Percentiles rank a stretch among this genome's conserved stretches.
Evolutionary conservation across 1,284 basidiomycete species (phyloP).

Genomic region (Trametes sp.): DNA sequence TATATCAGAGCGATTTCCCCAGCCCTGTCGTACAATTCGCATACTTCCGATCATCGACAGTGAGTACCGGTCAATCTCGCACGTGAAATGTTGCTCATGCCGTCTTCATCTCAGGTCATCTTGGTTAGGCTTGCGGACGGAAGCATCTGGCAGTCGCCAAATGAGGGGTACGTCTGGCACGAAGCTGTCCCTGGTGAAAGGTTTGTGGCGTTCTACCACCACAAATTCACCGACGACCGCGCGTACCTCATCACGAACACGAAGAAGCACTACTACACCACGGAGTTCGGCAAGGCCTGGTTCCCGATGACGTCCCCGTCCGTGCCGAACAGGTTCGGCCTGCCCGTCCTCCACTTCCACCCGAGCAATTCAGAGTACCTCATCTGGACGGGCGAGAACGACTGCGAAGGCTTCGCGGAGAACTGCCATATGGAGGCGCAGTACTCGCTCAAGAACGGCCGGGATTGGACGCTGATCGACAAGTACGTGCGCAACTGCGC

Average conservation of each 20-base stretch:
- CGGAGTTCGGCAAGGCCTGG: slow-evolving; percentile 85
- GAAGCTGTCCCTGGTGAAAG: slow-evolving; percentile 66
- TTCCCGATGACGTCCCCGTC: slow-evolving; percentile 63
- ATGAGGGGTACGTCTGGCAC: slow-evolving; percentile 94
- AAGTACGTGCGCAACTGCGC: slow-evolving; percentile 90
- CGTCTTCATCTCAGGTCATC: slow-evolving; percentile 64
- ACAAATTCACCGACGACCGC: slow-evolving; percentile 79
- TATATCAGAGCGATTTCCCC: slow-evolving; percentile 74
- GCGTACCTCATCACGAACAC: slow-evolving; percentile 89
- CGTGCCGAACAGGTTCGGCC: slow-evolving; percentile 82
- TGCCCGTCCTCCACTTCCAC: slow-evolving; percentile 88
- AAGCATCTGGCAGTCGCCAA: slow-evolving; percentile 91
- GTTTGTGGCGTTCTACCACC: slow-evolving; percentile 89
- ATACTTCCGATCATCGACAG: slow-evolving; percentile 84
- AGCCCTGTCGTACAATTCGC: slow-evolving; percentile 77
- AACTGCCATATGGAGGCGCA: slow-evolving; percentile 78
- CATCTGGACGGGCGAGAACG: slow-evolving; percentile 87
- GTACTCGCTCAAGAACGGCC: slow-evolving; percentile 82
- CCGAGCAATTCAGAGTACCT: slow-evolving; percentile 82
- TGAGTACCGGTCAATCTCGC: slow-evolving; percentile 40
- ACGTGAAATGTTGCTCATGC: neutral
- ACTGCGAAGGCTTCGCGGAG: slow-evolving; percentile 58
- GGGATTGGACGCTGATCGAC: slow-evolving; percentile 81
- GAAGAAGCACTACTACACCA: slow-evolving; percentile 80
- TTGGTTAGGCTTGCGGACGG: slow-evolving; percentile 83